Evolutionary conservation across 2,329 filamentous ascomycete species (phyloP).

Genomic region (Monilinia aucupariae): DNA sequence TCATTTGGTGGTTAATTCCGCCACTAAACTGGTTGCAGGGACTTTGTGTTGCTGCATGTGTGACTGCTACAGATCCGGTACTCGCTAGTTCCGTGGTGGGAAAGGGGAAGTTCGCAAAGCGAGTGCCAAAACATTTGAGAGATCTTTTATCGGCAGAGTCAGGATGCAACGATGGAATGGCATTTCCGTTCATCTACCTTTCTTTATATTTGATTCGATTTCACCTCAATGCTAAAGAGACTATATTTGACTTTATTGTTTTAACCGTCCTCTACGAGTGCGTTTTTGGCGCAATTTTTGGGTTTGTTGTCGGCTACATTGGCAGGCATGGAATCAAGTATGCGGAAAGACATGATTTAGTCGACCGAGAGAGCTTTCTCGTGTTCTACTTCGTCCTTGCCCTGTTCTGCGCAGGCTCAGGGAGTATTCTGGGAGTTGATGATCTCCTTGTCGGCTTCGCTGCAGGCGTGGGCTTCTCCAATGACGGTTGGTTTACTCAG

Average conservation of each 20-base stretch:
- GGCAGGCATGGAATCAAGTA: conserved; percentile 85
- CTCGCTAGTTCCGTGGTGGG: conserved; percentile 95
- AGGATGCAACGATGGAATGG: conserved; percentile 99
- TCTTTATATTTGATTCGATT: conserved; percentile 86
- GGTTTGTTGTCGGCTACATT: conserved; percentile 80
- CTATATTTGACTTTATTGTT: conserved; percentile 82
- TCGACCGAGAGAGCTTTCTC: conserved; percentile 94
- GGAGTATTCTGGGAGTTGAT: conserved; percentile 84
- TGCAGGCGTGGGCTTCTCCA: conserved; percentile 96
- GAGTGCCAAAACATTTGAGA: conserved; percentile 93
- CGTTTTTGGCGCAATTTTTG: conserved; percentile 83
- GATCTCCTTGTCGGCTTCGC: conserved; percentile 93
- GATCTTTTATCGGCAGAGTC: conserved; percentile 94
- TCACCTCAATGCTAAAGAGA: conserved; percentile 59
- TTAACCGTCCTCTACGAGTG: conserved; percentile 92
- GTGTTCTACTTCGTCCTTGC: conserved; percentile 98
- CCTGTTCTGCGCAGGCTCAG: conserved; percentile 87
- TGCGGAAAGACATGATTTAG: conserved; percentile 77
- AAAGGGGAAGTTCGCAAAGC: conserved; percentile 97
- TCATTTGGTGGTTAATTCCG: conserved; percentile 87
- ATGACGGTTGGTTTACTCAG: conserved; percentile 97
- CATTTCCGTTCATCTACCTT: conserved; percentile 95
- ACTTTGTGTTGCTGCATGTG: conserved; percentile 81
- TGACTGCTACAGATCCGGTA: conserved; percentile 95
- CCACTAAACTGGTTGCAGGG: conserved; percentile 83